Evolutionary conservation across 176 grass and related monocot species (phyloP).

Genomic region (Cenchrus purpureus): DNA sequence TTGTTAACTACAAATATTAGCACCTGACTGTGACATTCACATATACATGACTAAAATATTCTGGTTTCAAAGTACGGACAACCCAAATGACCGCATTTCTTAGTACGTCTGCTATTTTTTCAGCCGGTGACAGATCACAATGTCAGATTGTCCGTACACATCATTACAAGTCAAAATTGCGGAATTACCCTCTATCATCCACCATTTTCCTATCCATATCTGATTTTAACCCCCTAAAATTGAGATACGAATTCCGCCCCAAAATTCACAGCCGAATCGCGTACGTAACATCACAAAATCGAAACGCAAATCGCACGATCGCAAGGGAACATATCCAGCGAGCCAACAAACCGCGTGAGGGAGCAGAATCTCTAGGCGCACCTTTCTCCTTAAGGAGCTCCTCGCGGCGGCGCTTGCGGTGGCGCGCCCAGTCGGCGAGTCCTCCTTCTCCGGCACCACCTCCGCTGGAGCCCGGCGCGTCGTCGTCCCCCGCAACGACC

Average conservation of each 20-base stretch:
- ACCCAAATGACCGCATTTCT: neutral
- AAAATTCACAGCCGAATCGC: neutral
- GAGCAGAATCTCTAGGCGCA: neutral
- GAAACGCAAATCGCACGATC: neutral
- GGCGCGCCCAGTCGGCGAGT: constrained; percentile 64
- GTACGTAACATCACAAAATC: neutral
- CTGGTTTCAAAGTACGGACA: neutral
- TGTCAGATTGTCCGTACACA: neutral
- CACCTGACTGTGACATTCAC: neutral
- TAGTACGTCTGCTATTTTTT: neutral
- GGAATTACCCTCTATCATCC: neutral
- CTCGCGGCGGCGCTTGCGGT: constrained; percentile 70
- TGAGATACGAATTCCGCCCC: neutral
- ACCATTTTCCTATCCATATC: neutral
- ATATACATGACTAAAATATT: constrained; percentile 3
- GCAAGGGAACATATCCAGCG: neutral
- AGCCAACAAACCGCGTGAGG: neutral
- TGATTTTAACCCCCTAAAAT: neutral
- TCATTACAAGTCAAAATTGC: neutral
- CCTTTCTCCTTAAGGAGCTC: constrained; percentile 81
- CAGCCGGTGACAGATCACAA: neutral
- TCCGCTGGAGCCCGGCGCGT: constrained; percentile 44
- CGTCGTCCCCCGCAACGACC: constrained; percentile 49
- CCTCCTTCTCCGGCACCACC: constrained; percentile 28
- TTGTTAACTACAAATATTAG: neutral